Evolutionary conservation across 768 basidiomycete species (phyloP).

Genomic region (Amanita rubescens): DNA sequence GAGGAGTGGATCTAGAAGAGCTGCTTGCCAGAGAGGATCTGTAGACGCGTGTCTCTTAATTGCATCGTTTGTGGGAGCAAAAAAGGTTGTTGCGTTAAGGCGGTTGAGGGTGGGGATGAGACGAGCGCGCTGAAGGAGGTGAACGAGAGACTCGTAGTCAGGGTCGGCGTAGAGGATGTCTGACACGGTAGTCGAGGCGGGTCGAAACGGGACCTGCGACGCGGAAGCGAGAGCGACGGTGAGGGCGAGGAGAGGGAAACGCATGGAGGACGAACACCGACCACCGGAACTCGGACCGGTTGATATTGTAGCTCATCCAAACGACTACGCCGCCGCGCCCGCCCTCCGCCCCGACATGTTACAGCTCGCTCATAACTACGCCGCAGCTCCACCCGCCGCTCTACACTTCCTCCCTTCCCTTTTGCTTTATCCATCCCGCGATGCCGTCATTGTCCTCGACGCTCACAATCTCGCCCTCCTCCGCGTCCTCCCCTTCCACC

Average conservation of each 20-base stretch:
- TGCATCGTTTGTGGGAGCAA: conserved; percentile 95
- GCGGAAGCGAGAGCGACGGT: conserved; percentile 15
- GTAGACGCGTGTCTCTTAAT: conserved; percentile 42
- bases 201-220: conserved; percentile 8
- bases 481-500: conserved; percentile 71
- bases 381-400: conserved; percentile 37
- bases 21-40: conserved; percentile 30
- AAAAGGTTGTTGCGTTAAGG: conserved; percentile 77
- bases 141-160: conserved; percentile 70
- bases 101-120: conserved; percentile 90
- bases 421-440: conserved; percentile 68
- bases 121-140: conserved; percentile 73
- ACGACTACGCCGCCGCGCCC: conserved; percentile 39
- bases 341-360: conserved; percentile 25
- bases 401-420: conserved; percentile 10
- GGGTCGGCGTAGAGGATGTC: conserved; percentile 69
- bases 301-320: no score
- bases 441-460: conserved; percentile 64
- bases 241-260: conserved; percentile 14
- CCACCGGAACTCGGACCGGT: no score
- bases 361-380: conserved; percentile 29
- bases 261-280: conserved; percentile 19
- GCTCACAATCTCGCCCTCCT: conserved; percentile 58
- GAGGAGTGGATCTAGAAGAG: conserved; percentile 34
- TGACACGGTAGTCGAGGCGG: conserved; percentile 55